Percentiles rank a stretch among this genome's conserved stretches.
These are phyloP conservation scores for Cercospora berteroae DNA, from an alignment of 2,329 filamentous ascomycete species.

Conservation along the genomic window DNA sequence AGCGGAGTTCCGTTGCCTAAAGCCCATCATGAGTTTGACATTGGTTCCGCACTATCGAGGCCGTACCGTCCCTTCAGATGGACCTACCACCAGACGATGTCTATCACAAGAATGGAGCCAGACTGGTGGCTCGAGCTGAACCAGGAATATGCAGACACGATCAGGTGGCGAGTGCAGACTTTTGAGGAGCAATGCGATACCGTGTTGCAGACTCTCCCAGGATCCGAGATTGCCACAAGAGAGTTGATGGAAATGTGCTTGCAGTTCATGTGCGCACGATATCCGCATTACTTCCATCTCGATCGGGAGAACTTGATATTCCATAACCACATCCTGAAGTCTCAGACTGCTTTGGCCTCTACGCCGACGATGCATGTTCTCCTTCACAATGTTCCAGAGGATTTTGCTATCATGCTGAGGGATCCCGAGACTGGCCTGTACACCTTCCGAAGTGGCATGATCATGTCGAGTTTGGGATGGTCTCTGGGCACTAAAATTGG, in stretches of 20 bases:
- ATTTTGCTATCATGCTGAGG: constrained; percentile 74
- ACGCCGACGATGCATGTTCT: constrained; percentile 68
- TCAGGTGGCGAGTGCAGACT: constrained; percentile 66
- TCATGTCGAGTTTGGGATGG: constrained; percentile 81
- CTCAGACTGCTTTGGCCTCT: constrained; percentile 58
- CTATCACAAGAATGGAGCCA: constrained; percentile 75
- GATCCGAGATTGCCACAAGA: constrained; percentile 75
- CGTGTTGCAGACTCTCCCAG: constrained; percentile 68
- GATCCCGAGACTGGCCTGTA: constrained; percentile 71
- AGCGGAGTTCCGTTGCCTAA: constrained; percentile 71
- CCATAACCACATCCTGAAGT: constrained; percentile 66
- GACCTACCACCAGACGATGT: constrained; percentile 88
- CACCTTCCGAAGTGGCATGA: constrained; percentile 69
- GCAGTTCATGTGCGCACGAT: constrained; percentile 74
- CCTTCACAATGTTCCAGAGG: constrained; percentile 76
- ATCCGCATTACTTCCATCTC: constrained; percentile 71
- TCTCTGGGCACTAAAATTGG: constrained; percentile 73
- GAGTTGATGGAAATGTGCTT: constrained; percentile 85
- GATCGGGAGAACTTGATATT: constrained; percentile 57
- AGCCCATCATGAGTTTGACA: constrained; percentile 64
- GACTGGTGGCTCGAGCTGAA: constrained; percentile 92
- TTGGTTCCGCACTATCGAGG: constrained; percentile 65
- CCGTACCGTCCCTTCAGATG: constrained; percentile 81
- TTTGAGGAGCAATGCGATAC: constrained; percentile 61
- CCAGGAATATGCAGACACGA: constrained; percentile 64